Base-by-base conservation (phyloP, 495 filamentous ascomycete genomes). In the Penicillium waksmanii region DNA sequence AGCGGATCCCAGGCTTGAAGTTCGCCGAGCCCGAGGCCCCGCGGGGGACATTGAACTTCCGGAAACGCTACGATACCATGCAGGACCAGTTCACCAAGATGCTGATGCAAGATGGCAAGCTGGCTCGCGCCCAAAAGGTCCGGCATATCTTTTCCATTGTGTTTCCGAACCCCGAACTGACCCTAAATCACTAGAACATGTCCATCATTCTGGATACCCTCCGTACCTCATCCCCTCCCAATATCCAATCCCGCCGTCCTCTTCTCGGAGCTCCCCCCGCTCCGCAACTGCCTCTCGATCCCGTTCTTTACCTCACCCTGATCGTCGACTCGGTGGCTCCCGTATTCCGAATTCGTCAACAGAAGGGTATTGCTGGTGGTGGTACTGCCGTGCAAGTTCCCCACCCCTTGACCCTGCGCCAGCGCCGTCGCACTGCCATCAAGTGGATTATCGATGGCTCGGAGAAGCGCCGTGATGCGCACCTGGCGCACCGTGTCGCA, bases 281-380 rank as follows among this genome's bases (percentile, higher is more conserved):
- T 21, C 72, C 81, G 9, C 87, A 93, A 51, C 84, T 96, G 33
- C 89, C 91, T 8, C 80, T 90, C 18, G 84, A 96, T 76, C 88
- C 93, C 10, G 77, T 93, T 33, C 78, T 85, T 46, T 93, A 93
- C 75, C 85, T 97, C 40, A 90, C 87, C 0, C 76, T 94, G 38
- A 92, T 94, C n/a, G 88, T 98, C 69, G 95, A 98, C 81, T 96
- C 92, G 11, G 89, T 98, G n/a, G 91, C 92, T 12, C 95, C 95
- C 19, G 80, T 98, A 21, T 75, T 98, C 66, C 88, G 88, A 31
- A 85, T 98, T 66, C 83, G 85, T 21, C 79, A 80, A 34, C 82
- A 89, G 67, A 89, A 86, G 72, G 92, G 91, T 63, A 82, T 90
- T 35, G 90, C 89, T 1, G 92, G 93, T 75, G 95, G 95, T 76